Evolutionary conservation across 179 eudicot genomes (phyloP).

Genomic region (Beta macrorhiza): DNA sequence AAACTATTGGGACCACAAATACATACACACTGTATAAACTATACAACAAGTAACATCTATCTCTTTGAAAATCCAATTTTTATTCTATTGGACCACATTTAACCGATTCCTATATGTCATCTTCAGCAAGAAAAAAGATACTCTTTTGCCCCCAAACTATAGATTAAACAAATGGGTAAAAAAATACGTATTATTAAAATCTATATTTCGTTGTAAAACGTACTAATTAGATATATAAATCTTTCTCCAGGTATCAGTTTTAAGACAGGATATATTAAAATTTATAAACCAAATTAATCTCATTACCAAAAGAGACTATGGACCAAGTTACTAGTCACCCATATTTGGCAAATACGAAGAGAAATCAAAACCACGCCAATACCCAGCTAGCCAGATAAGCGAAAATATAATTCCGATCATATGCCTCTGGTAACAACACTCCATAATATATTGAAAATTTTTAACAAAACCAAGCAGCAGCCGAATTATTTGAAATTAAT

Average conservation of each 20-base stretch:
- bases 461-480: neutral
- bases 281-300: neutral
- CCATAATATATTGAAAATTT: neutral
- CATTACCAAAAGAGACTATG: conserved; percentile 19
- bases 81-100: conserved; percentile 23
- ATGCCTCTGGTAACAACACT: neutral
- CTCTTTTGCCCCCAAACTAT: neutral
- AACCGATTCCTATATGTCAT: conserved; percentile 7
- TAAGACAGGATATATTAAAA: no score
- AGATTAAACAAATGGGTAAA: neutral
- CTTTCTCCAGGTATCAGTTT: no score
- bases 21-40: neutral
- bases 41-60: conserved; percentile 9
- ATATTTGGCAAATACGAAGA: conserved; percentile 20
- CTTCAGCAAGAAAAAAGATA: conserved; percentile 7
- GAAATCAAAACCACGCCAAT: neutral
- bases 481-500: conserved; percentile 27
- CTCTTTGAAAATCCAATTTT: neutral
- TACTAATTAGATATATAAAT: no score
- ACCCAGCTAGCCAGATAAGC: neutral
- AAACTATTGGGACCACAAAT: conserved; percentile 28
- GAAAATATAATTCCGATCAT: no score
- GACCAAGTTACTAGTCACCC: conserved; percentile 5
- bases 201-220: neutral
- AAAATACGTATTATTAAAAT: neutral